Base-by-base conservation (phyloP, 2,329 filamentous ascomycete species). In the Colletotrichum trifolii region DNA sequence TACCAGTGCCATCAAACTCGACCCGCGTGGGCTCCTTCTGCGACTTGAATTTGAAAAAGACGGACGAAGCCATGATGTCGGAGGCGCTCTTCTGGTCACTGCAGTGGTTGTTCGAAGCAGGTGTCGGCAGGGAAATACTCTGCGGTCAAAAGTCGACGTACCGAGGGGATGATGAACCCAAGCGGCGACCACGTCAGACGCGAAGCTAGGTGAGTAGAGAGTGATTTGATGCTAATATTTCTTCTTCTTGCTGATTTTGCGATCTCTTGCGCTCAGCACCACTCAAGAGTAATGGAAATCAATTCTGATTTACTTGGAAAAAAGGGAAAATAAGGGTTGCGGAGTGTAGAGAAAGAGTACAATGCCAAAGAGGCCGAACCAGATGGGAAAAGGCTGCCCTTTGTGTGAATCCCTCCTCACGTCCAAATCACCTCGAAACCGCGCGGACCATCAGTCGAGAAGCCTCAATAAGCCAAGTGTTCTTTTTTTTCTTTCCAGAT, bases 31-130 rank as follows among this genome's bases (percentile, higher is more conserved):
- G 93, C 76, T 98, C 96, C 83, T 94, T 97, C 77, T 96, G 94
- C 72, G 95, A 98, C 83, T 97, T 98, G 90, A 99, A 99, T 83
- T 97, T 97, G 92, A 97, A 99, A 82, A 97, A 98, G 76, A 99
- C 96, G 71, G 94, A 98, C 62, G 96, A 97, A 77, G 93, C 89
- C 94, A 97, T 97, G 74, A 74, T 88, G 82, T 54, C 42, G 56
- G 15, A 35, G 39, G 48, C 39, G 46, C 25, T 55, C 9, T 17
- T 48, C 12, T 57, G 53, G 36, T 43, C 45, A 66, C 58, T 47
- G n/a, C 36, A 49, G 40, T 4, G 56, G 58, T 46, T 56, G 63
- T 57, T 59, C 61, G 35, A 36, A 17, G 35, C 47, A 64, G 39
- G 50, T 11, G 61, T 53, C 33, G 42, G 38, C 13, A 64, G 60